Base-by-base conservation (phyloP, 1,284 basidiomycete species). In the Pseudozyma thailandica region DNA sequence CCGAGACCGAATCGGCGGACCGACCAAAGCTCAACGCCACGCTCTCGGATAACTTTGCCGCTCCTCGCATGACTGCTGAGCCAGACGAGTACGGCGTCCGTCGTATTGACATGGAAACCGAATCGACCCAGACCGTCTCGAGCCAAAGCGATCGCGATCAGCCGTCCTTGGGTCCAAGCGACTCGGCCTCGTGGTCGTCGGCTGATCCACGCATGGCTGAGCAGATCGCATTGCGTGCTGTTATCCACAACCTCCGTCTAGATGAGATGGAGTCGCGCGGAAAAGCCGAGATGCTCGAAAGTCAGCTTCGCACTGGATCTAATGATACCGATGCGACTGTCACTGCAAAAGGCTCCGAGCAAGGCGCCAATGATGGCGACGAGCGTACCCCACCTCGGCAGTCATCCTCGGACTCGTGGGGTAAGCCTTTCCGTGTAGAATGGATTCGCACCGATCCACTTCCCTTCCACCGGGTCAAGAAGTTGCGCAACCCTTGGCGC, bases 401-500 rank as follows among this genome's bases (percentile, higher is more conserved):
- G 27, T 63, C 65, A 4, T 66, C 61, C 15, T 68, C 70, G 10
- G 70, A 72, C 26, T 68, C 60, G 47, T 72, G 70, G 70, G 70
- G 70, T 46, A 72, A 72, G 51, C 86, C 90, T 1, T 97, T 98
- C 86, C 87, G 87, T 59, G 85, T 98, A 25, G 88, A 94, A 75
- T 98, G 94, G 94, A 79, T 94, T 50, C 88, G 88, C 69, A 90
- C 89, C 0, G 85, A 88, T 7, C 87, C 88, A 4, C 82, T 96
- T n/a, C 89, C 92, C 1, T 95, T 96, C 84, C 85, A 86, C 71
- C 87, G 88, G 47, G 91, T 91, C 26, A 87, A 90, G 41, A 90
- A 92, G 78, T 83, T 95, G 50, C 89, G 92, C 37, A 96, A 96
- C 78, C 91, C 91, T 0, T 96, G 93, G 94, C 94, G 95, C 72